A percentile compares a stretch with the other conserved stretches of the same genome.
These are phyloP conservation scores for Tephrocybe rancida DNA, from an alignment of 768 basidiomycete genomes.

Conservation along the genomic window DNA sequence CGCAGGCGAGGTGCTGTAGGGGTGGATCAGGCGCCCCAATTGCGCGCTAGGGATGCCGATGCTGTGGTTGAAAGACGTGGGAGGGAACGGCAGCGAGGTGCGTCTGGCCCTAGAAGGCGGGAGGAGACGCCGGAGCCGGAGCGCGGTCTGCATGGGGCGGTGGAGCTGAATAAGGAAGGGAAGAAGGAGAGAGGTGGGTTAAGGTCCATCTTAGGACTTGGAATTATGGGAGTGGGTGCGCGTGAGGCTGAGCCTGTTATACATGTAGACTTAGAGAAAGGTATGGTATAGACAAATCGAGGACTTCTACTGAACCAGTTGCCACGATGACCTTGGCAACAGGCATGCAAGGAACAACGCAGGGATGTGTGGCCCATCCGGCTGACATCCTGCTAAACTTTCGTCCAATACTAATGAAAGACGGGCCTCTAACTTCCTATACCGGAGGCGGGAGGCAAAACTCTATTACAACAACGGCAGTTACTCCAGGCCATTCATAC, in stretches of 20 bases:
- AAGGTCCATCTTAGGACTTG: conserved; percentile 18
- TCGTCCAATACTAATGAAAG: too few relatives aligned
- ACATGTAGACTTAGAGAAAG: conserved; percentile 16
- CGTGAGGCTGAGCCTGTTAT: conserved; percentile 7
- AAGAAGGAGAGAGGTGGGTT: conserved; percentile 11
- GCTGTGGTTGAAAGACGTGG: conserved; percentile 28
- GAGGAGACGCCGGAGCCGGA: conserved; percentile 11
- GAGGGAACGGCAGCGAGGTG: conserved; percentile 23
- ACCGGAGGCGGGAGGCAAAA: too few relatives aligned
- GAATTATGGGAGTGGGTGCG: conserved; percentile 13
- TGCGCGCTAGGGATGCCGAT: conserved; percentile 16
- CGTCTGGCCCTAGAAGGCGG: conserved; percentile 14
- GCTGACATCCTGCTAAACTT: too few relatives aligned
- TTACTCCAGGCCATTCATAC: too few relatives aligned
- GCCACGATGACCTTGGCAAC: too few relatives aligned
- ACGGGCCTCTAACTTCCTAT: too few relatives aligned
- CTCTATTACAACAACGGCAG: too few relatives aligned
- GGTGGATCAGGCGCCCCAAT: conserved; percentile 5
- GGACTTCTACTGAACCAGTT: too few relatives aligned
- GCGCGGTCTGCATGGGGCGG: background rate
- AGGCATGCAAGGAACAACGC: too few relatives aligned
- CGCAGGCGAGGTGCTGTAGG: conserved; percentile 5
- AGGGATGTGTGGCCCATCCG: too few relatives aligned
- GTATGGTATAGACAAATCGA: background rate
- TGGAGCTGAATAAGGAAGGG: background rate